These are phyloP conservation scores for Podaxis pistillaris DNA, from an alignment of 768 basidiomycete species.

Conservation along the genomic window DNA sequence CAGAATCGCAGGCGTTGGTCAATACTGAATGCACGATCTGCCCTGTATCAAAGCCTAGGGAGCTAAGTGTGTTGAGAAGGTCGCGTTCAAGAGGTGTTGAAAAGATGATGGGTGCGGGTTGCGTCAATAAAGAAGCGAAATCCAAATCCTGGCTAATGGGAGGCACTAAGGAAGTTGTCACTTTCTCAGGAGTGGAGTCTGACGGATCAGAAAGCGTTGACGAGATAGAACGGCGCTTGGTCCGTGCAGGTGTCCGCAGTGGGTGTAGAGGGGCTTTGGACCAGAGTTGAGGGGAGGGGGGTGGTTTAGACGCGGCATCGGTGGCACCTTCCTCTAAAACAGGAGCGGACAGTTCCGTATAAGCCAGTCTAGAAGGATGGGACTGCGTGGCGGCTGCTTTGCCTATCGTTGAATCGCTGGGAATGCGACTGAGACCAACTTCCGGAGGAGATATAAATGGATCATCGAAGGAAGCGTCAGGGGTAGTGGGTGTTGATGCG, in stretches of 20 bases:
- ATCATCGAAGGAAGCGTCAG: slow-evolving; percentile 47
- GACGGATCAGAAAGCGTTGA: slow-evolving; percentile 73
- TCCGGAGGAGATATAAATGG: slow-evolving; percentile 37
- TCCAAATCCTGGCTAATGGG: slow-evolving; percentile 48
- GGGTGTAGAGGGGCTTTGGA: slow-evolving; percentile 59
- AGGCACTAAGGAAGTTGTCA: slow-evolving; percentile 31
- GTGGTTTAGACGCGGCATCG: slow-evolving; percentile 21
- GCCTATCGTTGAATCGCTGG: slow-evolving; percentile 61
- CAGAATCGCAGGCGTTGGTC: slow-evolving; percentile 88
- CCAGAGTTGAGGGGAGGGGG: slow-evolving; percentile 23
- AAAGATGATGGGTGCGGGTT: slow-evolving; percentile 81
- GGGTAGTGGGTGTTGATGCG: slow-evolving; percentile 56
- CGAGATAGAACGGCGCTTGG: slow-evolving; percentile 93
- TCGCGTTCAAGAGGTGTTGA: slow-evolving; percentile 79
- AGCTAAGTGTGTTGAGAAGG: slow-evolving; percentile 70
- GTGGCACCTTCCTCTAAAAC: slow-evolving; percentile 50
- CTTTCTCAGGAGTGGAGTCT: slow-evolving; percentile 50
- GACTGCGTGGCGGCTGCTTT: slow-evolving; percentile 40
- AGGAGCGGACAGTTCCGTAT: slow-evolving; percentile 40
- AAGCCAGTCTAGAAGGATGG: slow-evolving; percentile 31
- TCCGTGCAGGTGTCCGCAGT: slow-evolving; percentile 87
- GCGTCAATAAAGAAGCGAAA: slow-evolving; percentile 60
- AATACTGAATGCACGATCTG: slow-evolving; percentile 95
- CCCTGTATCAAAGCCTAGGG: slow-evolving; percentile 86
- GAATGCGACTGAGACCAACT: slow-evolving; percentile 41